Base-by-base conservation (phyloP, 768 basidiomycete genomes). In the Pisolithus marmoratus region DNA sequence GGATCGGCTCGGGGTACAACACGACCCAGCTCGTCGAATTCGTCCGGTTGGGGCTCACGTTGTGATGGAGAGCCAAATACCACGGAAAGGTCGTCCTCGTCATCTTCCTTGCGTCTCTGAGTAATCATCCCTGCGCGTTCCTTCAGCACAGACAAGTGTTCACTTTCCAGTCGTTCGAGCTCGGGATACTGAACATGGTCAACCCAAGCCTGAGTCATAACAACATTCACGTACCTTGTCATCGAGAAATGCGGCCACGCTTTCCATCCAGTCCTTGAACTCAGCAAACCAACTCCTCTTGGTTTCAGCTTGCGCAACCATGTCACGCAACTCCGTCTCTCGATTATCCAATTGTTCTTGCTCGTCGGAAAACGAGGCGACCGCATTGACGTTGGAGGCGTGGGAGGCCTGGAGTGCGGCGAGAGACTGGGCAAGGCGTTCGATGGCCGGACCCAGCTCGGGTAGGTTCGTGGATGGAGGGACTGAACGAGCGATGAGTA, bases 181-280 rank as follows among this genome's bases (percentile, higher is more conserved):
- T 72, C 69, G 7, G 90, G 90, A 58, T 82, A 91, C 91, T 94
- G 56, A 19, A 22, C 14, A 37, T 22, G 24, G 50, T 44, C 5
- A 55, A 48, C 22, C 7, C 19, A n/a, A 23, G 40, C n/a, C 2
- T 17, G 5, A 6, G 11, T 20, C 17, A 40, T 46, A 26, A 15
- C n/a, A 52, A 41, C 41, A 20, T 34, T 17, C 45, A 26, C 41
- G 44, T 44, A 88, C 90, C 82, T 94, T 94, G 70, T 89, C 87
- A 60, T 94, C 91, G 19, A 94, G 71, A 65, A 94, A 93, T n/a
- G 79, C 78, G 4, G 87, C 91, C 7, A 93, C 79, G 53, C 80
- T 80, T 65, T 93, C 91, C 0, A 90, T 69, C 85, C 88, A 90
- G 36, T 90, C 87, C 49, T 72, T 77, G 71, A 94, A 89, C 47